Evolutionary conservation across 2,329 filamentous ascomycete species (phyloP).

Genomic region (Ceratocystis cacaofunesta): DNA sequence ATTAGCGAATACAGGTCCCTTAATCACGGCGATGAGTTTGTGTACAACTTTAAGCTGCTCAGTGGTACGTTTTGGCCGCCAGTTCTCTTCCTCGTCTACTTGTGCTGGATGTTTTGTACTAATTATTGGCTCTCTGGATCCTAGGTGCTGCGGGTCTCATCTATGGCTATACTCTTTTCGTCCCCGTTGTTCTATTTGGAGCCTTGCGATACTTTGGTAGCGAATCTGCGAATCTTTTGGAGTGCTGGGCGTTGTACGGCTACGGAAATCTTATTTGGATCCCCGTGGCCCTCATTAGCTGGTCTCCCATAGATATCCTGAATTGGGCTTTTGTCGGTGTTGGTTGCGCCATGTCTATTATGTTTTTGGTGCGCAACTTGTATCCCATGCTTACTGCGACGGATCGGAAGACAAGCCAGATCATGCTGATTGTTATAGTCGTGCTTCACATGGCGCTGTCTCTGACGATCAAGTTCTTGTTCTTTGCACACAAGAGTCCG

Average conservation of each 20-base stretch:
- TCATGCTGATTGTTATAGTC: constrained; percentile 70
- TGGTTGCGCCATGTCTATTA: constrained; percentile 67
- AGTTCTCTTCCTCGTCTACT: not conserved
- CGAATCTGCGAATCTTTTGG: constrained; percentile 80
- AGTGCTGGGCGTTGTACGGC: constrained; percentile 91
- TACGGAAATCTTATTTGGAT: constrained; percentile 98
- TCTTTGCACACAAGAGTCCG: constrained; percentile 73
- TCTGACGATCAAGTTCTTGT: constrained; percentile 88
- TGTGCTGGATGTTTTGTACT: not conserved
- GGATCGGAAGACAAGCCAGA: constrained; percentile 80
- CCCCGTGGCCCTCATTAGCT: constrained; percentile 78
- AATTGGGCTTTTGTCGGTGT: constrained; percentile 91
- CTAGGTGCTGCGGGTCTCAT: constrained; percentile 73
- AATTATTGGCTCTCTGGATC: not conserved
- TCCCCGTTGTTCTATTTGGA: constrained; percentile 74
- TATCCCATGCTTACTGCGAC: constrained; percentile 87
- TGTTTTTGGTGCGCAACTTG: constrained; percentile 72
- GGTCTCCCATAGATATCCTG: constrained; percentile 69
- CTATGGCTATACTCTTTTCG: constrained; percentile 84
- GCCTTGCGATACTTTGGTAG: constrained; percentile 90
- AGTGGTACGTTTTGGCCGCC: constrained; percentile 44
- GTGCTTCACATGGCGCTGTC: constrained; percentile 77
- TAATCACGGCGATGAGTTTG: constrained; percentile 56
- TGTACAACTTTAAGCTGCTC: constrained; percentile 80
- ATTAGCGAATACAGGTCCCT: constrained; percentile 78